Evolutionary conservation across 192 early-diverging fungal species (phyloP), one percentile per base, ranked within the genome.

Genomic region (Chytriomyces sp.): DNA sequence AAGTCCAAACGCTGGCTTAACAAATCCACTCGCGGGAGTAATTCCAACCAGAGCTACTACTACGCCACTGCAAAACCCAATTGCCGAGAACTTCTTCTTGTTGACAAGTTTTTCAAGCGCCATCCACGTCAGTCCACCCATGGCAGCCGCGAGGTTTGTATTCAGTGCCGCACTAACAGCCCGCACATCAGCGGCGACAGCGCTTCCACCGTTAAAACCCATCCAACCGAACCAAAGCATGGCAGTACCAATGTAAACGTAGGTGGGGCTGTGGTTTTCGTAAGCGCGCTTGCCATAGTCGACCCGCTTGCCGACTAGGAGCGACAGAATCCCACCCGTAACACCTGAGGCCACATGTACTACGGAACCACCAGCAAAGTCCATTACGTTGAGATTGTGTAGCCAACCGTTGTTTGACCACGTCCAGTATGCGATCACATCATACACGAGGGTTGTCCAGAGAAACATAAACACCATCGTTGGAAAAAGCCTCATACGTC

Each of bases 351-450:
- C 86, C n/a, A 91, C 88, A 67, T 96, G 90, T 4, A 95, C 94
- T 7, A 93, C 89, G 19, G 86, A 90, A 28, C 94, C 94, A 26
- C 82, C 94, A 26, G 94, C 94, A 86, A 87, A 96, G 74, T 95
- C 93, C 64, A 93, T 34, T 25, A 38, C 72, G 32, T 34, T 39
- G 34, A 93, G 67, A 36, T 84, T 81, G 22, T 77, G 74, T 14
- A 94, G 76, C 92, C 93, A 96, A 12, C 93, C 94, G 62, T 89
- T 90, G 38, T 82, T 57, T 19, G 88, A 88, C 96, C 96, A 98
- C 32, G 91, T 92, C 96, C 96, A 98, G 87, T 92, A 98, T 14
- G 94, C 95, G 64, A 94, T 89, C 17, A 90, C 90, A 77, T 96
- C 91, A 75, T 98, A 98, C n/a, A 98, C 92, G 55, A 97, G 58